A percentile compares a stretch with the other conserved stretches of the same genome.
These are phyloP conservation scores for Talaromyces sp. DNA, from an alignment of 2,329 filamentous ascomycete genomes.

Conservation along the genomic window DNA sequence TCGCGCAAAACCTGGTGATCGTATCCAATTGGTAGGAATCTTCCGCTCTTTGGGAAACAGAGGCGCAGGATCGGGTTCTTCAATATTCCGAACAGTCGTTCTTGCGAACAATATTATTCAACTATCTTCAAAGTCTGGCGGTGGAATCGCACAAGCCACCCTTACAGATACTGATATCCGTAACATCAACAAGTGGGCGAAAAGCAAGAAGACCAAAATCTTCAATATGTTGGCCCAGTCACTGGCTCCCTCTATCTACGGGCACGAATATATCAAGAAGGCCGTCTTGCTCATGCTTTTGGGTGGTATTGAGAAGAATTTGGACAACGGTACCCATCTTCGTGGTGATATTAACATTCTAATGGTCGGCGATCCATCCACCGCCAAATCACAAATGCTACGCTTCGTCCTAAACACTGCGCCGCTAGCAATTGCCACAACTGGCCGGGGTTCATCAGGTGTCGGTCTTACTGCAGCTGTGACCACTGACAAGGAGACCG, in stretches of 20 bases:
- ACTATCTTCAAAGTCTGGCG: conserved; percentile 91
- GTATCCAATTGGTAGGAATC: conserved; percentile 94
- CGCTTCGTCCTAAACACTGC: conserved; percentile 97
- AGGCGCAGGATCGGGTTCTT: conserved; percentile 84
- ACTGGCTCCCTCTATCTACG: conserved; percentile 91
- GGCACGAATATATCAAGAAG: conserved; percentile 96
- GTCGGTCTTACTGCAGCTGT: conserved; percentile 97
- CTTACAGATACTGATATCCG: conserved; percentile 97
- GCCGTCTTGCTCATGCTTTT: conserved; percentile 93
- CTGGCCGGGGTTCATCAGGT: conserved; percentile 91
- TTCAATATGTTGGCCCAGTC: conserved; percentile 93
- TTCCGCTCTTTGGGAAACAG: conserved; percentile 92
- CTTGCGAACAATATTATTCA: conserved; percentile 94
- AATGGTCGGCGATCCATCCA: conserved; percentile 98
- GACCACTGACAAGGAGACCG: conserved; percentile 94
- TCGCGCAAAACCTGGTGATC: conserved; percentile 88
- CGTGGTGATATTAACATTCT: conserved; percentile 98
- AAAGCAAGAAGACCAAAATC: conserved; percentile 72
- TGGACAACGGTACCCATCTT: conserved; percentile 96
- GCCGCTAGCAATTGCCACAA: conserved; percentile 92
- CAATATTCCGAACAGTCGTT: conserved; percentile 90
- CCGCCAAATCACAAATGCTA: conserved; percentile 95
- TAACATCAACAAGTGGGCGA: conserved; percentile 96
- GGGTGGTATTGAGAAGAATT: conserved; percentile 95
- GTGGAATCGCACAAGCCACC: conserved; percentile 82